These are phyloP conservation scores for Saraca asoca DNA, from an alignment of 331 rosid species.

Conservation along the genomic window DNA sequence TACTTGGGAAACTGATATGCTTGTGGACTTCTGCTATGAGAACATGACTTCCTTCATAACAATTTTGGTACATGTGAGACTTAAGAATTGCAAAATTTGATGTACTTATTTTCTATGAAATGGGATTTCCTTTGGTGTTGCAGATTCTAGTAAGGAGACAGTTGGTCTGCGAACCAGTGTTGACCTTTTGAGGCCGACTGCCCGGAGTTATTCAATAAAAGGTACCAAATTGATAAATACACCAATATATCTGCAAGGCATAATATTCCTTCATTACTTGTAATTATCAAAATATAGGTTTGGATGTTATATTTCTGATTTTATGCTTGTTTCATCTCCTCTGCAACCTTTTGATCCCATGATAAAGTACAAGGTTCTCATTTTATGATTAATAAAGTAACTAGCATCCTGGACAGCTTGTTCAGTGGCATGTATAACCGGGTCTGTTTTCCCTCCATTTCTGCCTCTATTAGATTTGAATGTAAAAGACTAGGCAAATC, in stretches of 20 bases:
- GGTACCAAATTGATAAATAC: conserved; percentile 46
- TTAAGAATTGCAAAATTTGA: conserved; percentile 1
- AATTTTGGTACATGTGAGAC: conserved; percentile 14
- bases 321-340: conserved; percentile 15
- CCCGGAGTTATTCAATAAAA: conserved; percentile 65
- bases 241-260: conserved; percentile 5
- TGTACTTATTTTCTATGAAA: conserved; percentile 29
- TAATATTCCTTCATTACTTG: not conserved
- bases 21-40: not conserved
- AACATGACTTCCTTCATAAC: conserved; percentile 9
- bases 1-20: conserved; percentile 25
- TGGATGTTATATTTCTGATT: conserved; percentile 11
- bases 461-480: conserved; percentile 2
- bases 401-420: not conserved
- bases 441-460: not conserved
- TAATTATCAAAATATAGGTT: conserved; percentile 11
- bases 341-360: not conserved
- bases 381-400: conserved; percentile 3
- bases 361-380: conserved; percentile 4
- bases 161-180: conserved; percentile 50
- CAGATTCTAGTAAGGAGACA: conserved; percentile 48
- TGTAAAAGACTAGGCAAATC: not conserved
- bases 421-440: not conserved
- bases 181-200: conserved; percentile 71
- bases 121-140: conserved; percentile 35